Evolutionary conservation across 1,284 basidiomycete species (phyloP), one percentile per base, ranked within the genome.

Genomic region (Cronartium quercuum): DNA sequence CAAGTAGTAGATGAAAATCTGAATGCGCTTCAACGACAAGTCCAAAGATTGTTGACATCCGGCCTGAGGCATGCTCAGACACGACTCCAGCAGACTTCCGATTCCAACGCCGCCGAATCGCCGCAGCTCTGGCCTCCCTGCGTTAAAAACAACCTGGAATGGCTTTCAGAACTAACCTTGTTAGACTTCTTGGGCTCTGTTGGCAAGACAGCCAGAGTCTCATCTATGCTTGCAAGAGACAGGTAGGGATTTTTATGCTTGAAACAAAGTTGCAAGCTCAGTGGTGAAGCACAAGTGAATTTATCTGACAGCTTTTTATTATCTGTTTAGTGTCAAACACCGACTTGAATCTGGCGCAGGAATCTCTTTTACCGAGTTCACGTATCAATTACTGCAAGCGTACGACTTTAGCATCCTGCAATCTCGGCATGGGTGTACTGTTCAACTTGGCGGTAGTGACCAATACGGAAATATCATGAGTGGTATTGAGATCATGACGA

Each of bases 391-490:
- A 34, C 85, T 99, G 12, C 96, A 99, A 83, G 96, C 93, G 1
- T 91, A 93, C 82, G 96, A 99, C 82, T 99, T 97, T 83, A 86
- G 89, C 77, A 84, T 89, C 76, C 86, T 99, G 1, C 85, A 94
- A 82, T 84, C 84, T 77, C 82, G 85, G 37, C 84, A 87, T 66
- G 84, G 84, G 0, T 98, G 95, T 82, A 88, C 88, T 1, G 86
- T 98, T 60, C 96, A 99, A 82, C 83, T 98, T 57, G 96, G 96
- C 63, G 96, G 96, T 3, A 93, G 91, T 0, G 96, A 99, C 82
- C 96, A 99, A 82, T 94, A 94, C 89, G 95, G 96, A n/a, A 98
- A 98, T 81, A 97, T 98, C 77, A 84, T 93, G 24, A 91, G 92
- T 7, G 94, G 94, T 4, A 86, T 96, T 41, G 92, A 97, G 75